Evolutionary conservation across 75 land plant species (phyloP).

Genomic region (Pseudotsuga menziesii): DNA sequence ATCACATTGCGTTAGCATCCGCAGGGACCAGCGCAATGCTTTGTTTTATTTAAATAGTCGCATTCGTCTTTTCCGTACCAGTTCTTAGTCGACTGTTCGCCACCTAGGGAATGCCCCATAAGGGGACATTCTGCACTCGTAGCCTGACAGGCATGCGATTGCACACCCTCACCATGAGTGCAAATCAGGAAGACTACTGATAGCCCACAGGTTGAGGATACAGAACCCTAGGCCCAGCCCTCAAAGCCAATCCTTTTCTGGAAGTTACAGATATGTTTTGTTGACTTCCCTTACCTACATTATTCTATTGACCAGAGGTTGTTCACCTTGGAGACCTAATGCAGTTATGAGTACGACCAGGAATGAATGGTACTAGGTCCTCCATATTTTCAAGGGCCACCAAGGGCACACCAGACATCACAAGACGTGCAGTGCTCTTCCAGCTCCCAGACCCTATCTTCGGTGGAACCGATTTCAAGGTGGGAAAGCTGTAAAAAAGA

Average conservation of each 20-base stretch:
- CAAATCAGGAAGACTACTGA: neutral
- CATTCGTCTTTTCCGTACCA: constrained; percentile 22
- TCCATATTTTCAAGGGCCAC: too few species aligned
- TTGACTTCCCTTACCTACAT: too few species aligned
- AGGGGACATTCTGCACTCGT: constrained; percentile 22
- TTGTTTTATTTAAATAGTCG: constrained; percentile 32
- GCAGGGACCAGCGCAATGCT: constrained; percentile 21
- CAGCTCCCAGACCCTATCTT: too few species aligned
- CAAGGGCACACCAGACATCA: too few species aligned
- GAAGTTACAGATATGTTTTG: too few species aligned
- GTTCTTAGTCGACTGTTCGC: constrained; percentile 20
- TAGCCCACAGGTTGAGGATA: neutral
- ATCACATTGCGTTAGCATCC: constrained; percentile 43
- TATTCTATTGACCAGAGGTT: too few species aligned
- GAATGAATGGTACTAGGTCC: too few species aligned
- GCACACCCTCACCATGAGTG: neutral
- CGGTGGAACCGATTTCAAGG: too few species aligned
- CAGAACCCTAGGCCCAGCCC: neutral
- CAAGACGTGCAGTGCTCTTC: too few species aligned
- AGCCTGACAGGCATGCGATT: constrained; percentile 22
- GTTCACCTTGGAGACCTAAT: too few species aligned
- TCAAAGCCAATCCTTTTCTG: neutral
- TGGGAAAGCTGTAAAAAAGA: too few species aligned
- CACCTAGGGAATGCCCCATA: constrained; percentile 17
- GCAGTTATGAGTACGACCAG: too few species aligned